A percentile compares a stretch with the other conserved stretches of the same genome.
Evolutionary conservation across 345 rosid genomes (phyloP).

Genomic region (Capsella bursapastoris): DNA sequence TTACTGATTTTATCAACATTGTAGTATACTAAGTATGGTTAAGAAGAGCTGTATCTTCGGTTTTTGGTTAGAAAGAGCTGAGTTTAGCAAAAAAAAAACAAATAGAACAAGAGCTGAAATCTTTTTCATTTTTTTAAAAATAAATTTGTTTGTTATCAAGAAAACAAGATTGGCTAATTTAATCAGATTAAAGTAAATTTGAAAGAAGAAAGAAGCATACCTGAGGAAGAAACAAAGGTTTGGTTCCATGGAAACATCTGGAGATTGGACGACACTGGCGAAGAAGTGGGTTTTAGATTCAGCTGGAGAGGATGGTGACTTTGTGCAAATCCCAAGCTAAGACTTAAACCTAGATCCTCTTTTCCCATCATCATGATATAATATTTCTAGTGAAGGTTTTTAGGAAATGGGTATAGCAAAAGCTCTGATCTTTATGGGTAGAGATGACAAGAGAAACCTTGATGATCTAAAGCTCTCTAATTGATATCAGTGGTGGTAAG

Average conservation of each 20-base stretch:
- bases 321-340: slow-evolving; percentile 71
- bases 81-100: not conserved
- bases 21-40: not conserved
- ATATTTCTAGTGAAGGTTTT: slow-evolving; percentile 1
- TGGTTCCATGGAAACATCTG: slow-evolving; percentile 68
- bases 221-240: slow-evolving; percentile 53
- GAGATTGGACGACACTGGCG: slow-evolving; percentile 43
- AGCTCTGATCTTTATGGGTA: not conserved
- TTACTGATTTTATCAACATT: not conserved
- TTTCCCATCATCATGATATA: slow-evolving; percentile 58
- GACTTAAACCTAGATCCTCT: slow-evolving; percentile 81
- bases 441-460: not conserved
- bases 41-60: not conserved
- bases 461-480: slow-evolving; percentile 1
- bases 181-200: slow-evolving; percentile 23
- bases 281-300: slow-evolving; percentile 55
- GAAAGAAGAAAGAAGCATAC: slow-evolving; percentile 32
- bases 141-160: slow-evolving; percentile 19
- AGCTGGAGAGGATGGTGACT: slow-evolving; percentile 48
- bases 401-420: slow-evolving; percentile 13
- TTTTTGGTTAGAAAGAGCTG: not conserved
- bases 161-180: not conserved
- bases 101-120: not conserved
- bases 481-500: not conserved
- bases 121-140: not conserved